Evolutionary conservation across 805 yeast species (phyloP).

Genomic region (Kuraishia molischiana): DNA sequence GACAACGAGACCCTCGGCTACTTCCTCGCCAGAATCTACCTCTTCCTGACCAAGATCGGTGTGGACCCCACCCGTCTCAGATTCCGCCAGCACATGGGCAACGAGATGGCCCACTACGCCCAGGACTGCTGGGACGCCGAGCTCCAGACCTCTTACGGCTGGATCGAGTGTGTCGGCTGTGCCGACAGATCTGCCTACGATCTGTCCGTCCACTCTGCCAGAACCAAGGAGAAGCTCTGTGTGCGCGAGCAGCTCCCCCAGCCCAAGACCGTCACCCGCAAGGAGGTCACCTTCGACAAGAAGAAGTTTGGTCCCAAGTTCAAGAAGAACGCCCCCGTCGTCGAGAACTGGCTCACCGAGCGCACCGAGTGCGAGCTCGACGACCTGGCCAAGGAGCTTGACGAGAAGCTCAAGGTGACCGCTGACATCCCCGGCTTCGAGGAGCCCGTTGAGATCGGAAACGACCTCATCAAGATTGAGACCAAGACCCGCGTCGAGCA

Average conservation of each 20-base stretch:
- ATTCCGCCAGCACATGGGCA: slow-evolving; percentile 97
- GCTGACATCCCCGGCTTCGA: slow-evolving; percentile 58
- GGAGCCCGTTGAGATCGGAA: slow-evolving; percentile 61
- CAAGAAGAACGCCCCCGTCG: slow-evolving; percentile 93
- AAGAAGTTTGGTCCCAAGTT: slow-evolving; percentile 97
- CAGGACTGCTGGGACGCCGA: slow-evolving; percentile 99
- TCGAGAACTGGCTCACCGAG: slow-evolving; percentile 66
- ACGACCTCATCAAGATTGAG: slow-evolving; percentile 62
- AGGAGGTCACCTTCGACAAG: slow-evolving; percentile 82
- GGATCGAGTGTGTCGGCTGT: slow-evolving; percentile 99
- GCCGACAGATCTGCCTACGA: slow-evolving; percentile 99
- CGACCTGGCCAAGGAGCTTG: slow-evolving; percentile 61
- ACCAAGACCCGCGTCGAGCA: slow-evolving; percentile 78
- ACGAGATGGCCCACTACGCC: slow-evolving; percentile 99
- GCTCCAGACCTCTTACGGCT: slow-evolving; percentile 89
- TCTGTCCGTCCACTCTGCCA: slow-evolving; percentile 88
- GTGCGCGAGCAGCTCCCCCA: slow-evolving; percentile 85
- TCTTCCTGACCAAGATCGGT: slow-evolving; percentile 81
- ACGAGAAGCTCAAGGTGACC: slow-evolving; percentile 48
- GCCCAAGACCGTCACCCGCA: slow-evolving; percentile 75
- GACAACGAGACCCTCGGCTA: slow-evolving; percentile 97
- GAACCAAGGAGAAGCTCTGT: slow-evolving; percentile 89
- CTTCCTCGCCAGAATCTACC: slow-evolving; percentile 87
- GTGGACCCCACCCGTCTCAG: slow-evolving; percentile 76
- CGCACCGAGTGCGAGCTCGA: slow-evolving; percentile 84